A percentile compares a stretch with the other conserved stretches of the same genome.
phyloP scores from a whole-genome alignment of 2,329 filamentous ascomycete genomes.

The Aspergillus floridensis region DNA sequence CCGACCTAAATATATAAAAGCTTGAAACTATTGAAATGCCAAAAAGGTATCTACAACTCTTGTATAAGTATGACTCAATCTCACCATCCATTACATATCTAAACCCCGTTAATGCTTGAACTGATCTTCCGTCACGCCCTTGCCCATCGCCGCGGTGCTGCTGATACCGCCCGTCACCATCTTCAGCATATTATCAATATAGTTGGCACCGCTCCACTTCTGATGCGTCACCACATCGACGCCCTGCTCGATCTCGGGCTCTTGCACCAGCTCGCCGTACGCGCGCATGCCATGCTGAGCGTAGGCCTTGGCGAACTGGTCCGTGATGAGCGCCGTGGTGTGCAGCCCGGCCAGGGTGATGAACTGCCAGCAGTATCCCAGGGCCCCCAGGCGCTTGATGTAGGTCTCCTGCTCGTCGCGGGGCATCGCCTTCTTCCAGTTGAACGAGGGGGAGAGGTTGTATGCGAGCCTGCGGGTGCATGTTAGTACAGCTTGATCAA shows the following conservation, averaged over 20 bases:
- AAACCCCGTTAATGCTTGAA: slow-evolving; percentile 58
- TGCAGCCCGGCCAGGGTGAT: slow-evolving; percentile 98
- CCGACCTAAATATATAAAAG: not conserved
- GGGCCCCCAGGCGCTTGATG: slow-evolving; percentile 77
- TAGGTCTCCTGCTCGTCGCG: slow-evolving; percentile 93
- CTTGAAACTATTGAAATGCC: not conserved
- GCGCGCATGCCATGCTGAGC: slow-evolving; percentile 84
- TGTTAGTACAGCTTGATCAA: too few species aligned
- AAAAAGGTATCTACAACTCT: not conserved
- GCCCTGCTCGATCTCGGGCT: slow-evolving; percentile 87
- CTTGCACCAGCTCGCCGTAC: slow-evolving; percentile 95
- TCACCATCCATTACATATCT: not conserved
- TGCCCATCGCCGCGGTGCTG: slow-evolving; percentile 92
- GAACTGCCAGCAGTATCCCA: slow-evolving; percentile 99
- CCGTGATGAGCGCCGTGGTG: slow-evolving; percentile 87
- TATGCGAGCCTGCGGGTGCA: slow-evolving; percentile 70
- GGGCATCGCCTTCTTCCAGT: slow-evolving; percentile 98
- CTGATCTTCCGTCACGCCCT: slow-evolving; percentile 96
- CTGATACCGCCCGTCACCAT: slow-evolving; percentile 94
- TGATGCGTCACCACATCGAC: slow-evolving; percentile 98
- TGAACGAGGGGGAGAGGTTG: slow-evolving; percentile 98
- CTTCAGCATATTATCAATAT: slow-evolving; percentile 91
- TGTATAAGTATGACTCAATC: not conserved
- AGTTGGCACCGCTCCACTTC: slow-evolving; percentile 96
- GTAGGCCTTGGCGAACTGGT: slow-evolving; percentile 84